A percentile compares a stretch with the other conserved stretches of the same genome.
These are phyloP conservation scores for Xylaria hypoxylon DNA, from an alignment of 2,329 filamentous ascomycete species.

Conservation along the genomic window DNA sequence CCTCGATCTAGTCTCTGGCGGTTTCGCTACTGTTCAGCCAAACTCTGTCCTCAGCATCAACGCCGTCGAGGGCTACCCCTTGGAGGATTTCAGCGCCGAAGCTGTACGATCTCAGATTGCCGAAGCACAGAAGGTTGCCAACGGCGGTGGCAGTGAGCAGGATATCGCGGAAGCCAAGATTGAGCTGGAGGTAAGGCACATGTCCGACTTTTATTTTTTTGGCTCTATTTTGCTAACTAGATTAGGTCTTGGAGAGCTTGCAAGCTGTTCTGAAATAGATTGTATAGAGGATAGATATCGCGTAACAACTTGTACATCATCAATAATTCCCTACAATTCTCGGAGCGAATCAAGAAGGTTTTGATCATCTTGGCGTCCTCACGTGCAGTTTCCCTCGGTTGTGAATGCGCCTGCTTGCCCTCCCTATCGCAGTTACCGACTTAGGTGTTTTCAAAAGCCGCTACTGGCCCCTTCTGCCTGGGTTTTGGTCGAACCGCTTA, in stretches of 20 bases:
- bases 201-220: constrained; percentile 1
- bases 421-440: constrained; percentile 27
- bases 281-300: constrained; percentile 58
- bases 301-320: constrained; percentile 55
- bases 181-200: constrained; percentile 84
- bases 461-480: constrained; percentile 6
- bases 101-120: constrained; percentile 89
- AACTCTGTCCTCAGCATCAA: constrained; percentile 97
- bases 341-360: constrained; percentile 46
- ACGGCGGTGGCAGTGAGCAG: constrained; percentile 91
- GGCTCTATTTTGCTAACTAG: constrained; percentile 54
- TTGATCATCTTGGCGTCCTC: constrained; percentile 42
- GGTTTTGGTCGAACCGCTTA: not conserved
- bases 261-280: constrained; percentile 84
- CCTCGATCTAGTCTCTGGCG: constrained; percentile 80
- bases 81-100: constrained; percentile 96
- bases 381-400: constrained; percentile 39
- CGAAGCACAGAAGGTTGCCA: constrained; percentile 95
- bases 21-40: constrained; percentile 96
- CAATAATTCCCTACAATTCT: constrained; percentile 50
- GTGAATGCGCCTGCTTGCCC: constrained; percentile 33
- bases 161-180: constrained; percentile 99
- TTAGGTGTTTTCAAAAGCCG: not conserved
- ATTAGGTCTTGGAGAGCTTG: constrained; percentile 83
- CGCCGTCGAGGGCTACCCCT: constrained; percentile 91